Conservation (phyloP, 805 yeast species). For the Candida pini region DNA sequence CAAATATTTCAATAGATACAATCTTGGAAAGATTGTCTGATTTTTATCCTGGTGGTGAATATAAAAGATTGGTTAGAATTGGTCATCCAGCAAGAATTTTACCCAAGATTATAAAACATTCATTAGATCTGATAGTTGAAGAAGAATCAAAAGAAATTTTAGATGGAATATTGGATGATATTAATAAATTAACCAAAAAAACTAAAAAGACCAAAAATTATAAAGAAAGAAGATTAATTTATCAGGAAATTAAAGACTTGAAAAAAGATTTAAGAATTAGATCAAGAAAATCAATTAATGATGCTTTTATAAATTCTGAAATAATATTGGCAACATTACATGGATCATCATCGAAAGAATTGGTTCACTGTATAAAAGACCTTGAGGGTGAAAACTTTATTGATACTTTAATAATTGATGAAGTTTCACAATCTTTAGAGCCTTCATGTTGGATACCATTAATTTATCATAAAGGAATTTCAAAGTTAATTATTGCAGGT, state of each 20-base stretch:
- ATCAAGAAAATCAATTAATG: constrained; percentile 57
- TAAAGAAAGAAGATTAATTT: constrained; percentile 59
- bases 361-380: constrained; percentile 41
- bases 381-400: constrained; percentile 36
- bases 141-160: constrained; percentile 54
- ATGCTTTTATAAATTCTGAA: constrained; percentile 52
- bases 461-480: constrained; percentile 52
- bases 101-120: constrained; percentile 56
- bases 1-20: constrained; percentile 89
- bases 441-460: constrained; percentile 97
- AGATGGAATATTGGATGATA: constrained; percentile 65
- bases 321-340: constrained; percentile 83
- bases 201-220: constrained; percentile 52
- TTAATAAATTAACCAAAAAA: constrained; percentile 41
- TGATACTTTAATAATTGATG: constrained; percentile 85
- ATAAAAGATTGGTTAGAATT: constrained; percentile 56
- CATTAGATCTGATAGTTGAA: constrained; percentile 67
- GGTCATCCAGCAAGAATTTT: constrained; percentile 93
- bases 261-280: constrained; percentile 64
- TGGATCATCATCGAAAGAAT: constrained; percentile 74
- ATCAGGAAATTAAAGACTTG: constrained; percentile 61
- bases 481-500: constrained; percentile 77
- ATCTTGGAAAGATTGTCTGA: constrained; percentile 67
- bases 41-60: constrained; percentile 33
- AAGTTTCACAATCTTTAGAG: constrained; percentile 89